Evolutionary conservation across 345 rosid genomes (phyloP).

Genomic region (Sisymbrium altissimum): DNA sequence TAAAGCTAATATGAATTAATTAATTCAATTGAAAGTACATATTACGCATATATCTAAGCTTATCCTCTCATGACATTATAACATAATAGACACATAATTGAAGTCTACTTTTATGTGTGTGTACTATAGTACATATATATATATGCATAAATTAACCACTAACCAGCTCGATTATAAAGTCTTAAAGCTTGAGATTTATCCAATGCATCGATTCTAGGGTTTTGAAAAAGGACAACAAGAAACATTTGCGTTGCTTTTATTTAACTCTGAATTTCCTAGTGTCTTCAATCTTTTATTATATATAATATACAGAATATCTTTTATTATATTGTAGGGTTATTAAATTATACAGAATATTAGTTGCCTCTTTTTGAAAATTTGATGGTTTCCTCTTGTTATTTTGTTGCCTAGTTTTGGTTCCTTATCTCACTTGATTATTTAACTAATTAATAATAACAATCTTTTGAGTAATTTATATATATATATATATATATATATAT

Average conservation of each 20-base stretch:
- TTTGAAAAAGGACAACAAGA: conserved; percentile 72
- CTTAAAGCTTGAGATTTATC: conserved; percentile 48
- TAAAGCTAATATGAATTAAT: background rate
- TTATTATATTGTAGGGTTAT: conserved; percentile 25
- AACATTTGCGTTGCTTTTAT: conserved; percentile 38
- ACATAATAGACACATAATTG: conserved; percentile 21
- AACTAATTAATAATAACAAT: conserved; percentile 16
- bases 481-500: too few species aligned
- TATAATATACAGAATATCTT: conserved; percentile 12
- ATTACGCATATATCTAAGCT: conserved; percentile 37
- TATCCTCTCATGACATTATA: conserved; percentile 39
- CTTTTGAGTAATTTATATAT: too few species aligned
- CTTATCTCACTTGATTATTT: conserved; percentile 37
- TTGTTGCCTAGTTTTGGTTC: conserved; percentile 59
- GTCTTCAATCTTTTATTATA: conserved; percentile 29
- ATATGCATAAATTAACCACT: conserved; percentile 23
- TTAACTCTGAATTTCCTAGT: conserved; percentile 41
- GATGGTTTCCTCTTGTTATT: conserved; percentile 75
- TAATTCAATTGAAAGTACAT: background rate
- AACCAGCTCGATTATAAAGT: conserved; percentile 34
- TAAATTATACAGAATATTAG: conserved; percentile 27
- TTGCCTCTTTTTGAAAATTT: conserved; percentile 48
- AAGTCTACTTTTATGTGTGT: background rate
- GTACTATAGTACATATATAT: background rate
- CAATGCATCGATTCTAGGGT: conserved; percentile 61